Base-by-base conservation (phyloP, 2,329 filamentous ascomycete species). In the Botrytis tulipae region DNA sequence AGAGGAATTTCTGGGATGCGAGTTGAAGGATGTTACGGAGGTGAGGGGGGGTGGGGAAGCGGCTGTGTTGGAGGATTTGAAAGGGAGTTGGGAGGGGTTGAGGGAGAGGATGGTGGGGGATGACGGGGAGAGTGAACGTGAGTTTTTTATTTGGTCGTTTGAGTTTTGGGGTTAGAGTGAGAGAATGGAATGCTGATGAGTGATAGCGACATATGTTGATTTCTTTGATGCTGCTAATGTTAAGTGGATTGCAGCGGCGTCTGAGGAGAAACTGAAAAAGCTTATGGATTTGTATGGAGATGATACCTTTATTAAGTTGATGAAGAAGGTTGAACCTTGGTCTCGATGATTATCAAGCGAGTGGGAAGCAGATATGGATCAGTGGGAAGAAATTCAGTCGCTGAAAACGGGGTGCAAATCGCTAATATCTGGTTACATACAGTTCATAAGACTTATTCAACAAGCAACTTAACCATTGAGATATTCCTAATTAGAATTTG, bases 281-380 rank as follows among this genome's bases (percentile, higher is more conserved):
- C 42, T 78, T 1, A 71, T 75, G 67, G 62, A 35, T 42, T 69
- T 78, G 42, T 78, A 76, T 35, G 75, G 71, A 42, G 76, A 78
- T 61, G 76, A 78, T 37, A 78, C 75, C 5, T 77, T 77, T 51
- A 70, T 46, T n/a, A 77, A 76, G 70, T n/a, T 77, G 60, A 75
- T 76, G 75, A 76, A 76, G 32, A 77, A 78, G 61, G 75, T 76
- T 8, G 69, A 74, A 10, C 44, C 59, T 25, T 71, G 59, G 57
- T 71, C 69, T 66, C 12, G 46, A 66, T 44, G 12, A 48, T 66
- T 18, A 42, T 16, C 16, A 42, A 42, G 60, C 60, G 37, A 42
- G 37, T 42, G 37, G 60, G 7, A 42, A 63, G 16, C 25, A 6
- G 60, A 16, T 9, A 29, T 20, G 8, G 6, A 42, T 20, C 1